Base-by-base conservation (phyloP, 1,139 yeast species). In the Yamadazyma blattariae region DNA sequence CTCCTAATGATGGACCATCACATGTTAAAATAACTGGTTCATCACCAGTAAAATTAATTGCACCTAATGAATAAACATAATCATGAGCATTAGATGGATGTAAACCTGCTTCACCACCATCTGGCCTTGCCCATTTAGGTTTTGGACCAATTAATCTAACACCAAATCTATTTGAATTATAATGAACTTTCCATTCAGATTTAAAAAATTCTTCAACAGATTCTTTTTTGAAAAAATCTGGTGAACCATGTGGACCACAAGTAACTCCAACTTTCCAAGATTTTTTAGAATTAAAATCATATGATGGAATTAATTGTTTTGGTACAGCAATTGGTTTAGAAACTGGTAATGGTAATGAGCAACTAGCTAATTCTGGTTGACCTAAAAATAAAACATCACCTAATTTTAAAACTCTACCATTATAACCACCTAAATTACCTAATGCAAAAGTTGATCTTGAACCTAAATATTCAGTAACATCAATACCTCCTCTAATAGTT, bases 21-120 rank as follows among this genome's bases (percentile, higher is more conserved):
- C 96, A 87, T 8, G 97, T 87, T 60, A 92, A 74, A 47, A 92
- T 88, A 24, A 92, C 98, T 3, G 97, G 97, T 60, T 90, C 97
- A 61, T 92, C 97, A 61, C 98, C 98, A 21, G 97, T 90, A 56
- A 92, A 92, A 61, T 92, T 92, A 59, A 92, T 82, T 25, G 97
- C 97, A 52, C 98, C 97, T 42, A 90, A 68, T 1, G 97, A 87
- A 59, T 92, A 92, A 35, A 90, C 97, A 56, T 92, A 92, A 66
- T 92, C 98, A 57, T 90, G 97, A 32, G 96, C 92, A 62, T 92
- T 92, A 13, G 97, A 89, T 36, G 98, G 98, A 66, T 92, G 98
- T 55, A 90, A 70, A 39, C 98, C 98, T 41, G 95, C 97, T 56
- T 89, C 96, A 38, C 97, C 98, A 63, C 97, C 98, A 59, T 89